Evolutionary conservation across 2,329 filamentous ascomycete genomes (phyloP), one percentile per base, ranked within the genome.

Genomic region (Elsinoe fawcettii): DNA sequence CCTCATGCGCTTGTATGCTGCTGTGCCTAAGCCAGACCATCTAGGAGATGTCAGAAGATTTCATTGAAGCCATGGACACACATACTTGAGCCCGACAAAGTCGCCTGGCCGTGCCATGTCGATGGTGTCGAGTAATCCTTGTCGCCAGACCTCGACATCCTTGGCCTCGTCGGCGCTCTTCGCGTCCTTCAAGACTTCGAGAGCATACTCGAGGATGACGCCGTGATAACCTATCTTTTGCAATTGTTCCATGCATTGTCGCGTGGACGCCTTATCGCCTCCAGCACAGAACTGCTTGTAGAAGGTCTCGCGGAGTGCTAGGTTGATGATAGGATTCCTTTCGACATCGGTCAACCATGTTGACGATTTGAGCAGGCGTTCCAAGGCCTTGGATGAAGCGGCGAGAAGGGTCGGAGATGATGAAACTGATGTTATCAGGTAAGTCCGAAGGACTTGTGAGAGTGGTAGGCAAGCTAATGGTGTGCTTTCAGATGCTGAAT

Each of bases 251-350:
- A 90, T 81, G 0, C 86, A 90, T 27, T 69, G 72, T 41, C 77
- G 75, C 1, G 95, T 86, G 70, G 96, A 88, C 1, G 69, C 65
- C 0, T 80, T 76, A 51, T 81, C 86, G 71, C 90, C 87, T 25
- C 91, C 91, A 0, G 88, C 89, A 70, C 91, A 96, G 71, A 95
- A 96, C 66, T 96, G 91, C 22, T 84, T 83, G 69, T 96, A 96
- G 65, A 96, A 90, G 0, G 89, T 95, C 67, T 84, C 81, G 69
- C 90, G 90, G 51, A 96, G 76, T 41, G 90, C 67, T 59, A 76
- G 81, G 43, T 83, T 80, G 14, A 95, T 77, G 1, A 92, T 47
- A 0, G 82, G 82, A 67, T 95, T 96, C 55, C 74, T 77, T 67
- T 95, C 89, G 3, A 90, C 84, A 69, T 86, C 85, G 58, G 93